These are phyloP conservation scores for Dipteronia dyeriana DNA, from an alignment of 345 rosid species.

Conservation along the genomic window DNA sequence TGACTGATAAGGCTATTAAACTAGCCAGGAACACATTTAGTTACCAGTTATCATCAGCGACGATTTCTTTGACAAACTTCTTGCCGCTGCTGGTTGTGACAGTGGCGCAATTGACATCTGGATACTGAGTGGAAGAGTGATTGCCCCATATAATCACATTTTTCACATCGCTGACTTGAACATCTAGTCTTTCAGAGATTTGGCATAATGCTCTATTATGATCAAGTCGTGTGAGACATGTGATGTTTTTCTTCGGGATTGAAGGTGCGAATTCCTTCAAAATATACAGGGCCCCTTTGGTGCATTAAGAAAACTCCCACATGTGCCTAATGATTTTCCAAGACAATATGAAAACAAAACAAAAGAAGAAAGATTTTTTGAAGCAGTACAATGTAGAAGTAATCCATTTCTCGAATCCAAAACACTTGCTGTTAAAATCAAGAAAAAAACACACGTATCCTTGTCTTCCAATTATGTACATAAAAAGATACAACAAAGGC, in stretches of 20 bases:
- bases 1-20: neutral
- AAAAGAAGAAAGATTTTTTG: conserved; percentile 51
- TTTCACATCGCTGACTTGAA: conserved; percentile 59
- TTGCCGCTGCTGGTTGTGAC: conserved; percentile 41
- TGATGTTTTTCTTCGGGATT: conserved; percentile 71
- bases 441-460: conserved; percentile 3
- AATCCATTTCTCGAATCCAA: conserved; percentile 33
- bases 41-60: conserved; percentile 64
- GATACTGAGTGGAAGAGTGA: conserved; percentile 92
- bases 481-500: conserved; percentile 16
- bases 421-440: conserved; percentile 18
- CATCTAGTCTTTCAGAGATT: conserved; percentile 64
- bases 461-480: neutral
- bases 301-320: conserved; percentile 45
- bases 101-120: conserved; percentile 74
- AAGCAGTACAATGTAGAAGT: conserved; percentile 32
- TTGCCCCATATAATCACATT: conserved; percentile 85
- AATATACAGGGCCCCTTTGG: conserved; percentile 62
- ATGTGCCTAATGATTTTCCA: conserved; percentile 61
- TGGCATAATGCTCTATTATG: conserved; percentile 79
- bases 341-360: conserved; percentile 41
- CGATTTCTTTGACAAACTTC: conserved; percentile 44
- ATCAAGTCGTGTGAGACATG: conserved; percentile 81
- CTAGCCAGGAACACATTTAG: neutral
- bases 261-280: conserved; percentile 86